A percentile compares a stretch with the other conserved stretches of the same genome.
These are phyloP conservation scores for Dioscorea zingiberensis DNA, from an alignment of 106 monocot genomes.

Conservation along the genomic window DNA sequence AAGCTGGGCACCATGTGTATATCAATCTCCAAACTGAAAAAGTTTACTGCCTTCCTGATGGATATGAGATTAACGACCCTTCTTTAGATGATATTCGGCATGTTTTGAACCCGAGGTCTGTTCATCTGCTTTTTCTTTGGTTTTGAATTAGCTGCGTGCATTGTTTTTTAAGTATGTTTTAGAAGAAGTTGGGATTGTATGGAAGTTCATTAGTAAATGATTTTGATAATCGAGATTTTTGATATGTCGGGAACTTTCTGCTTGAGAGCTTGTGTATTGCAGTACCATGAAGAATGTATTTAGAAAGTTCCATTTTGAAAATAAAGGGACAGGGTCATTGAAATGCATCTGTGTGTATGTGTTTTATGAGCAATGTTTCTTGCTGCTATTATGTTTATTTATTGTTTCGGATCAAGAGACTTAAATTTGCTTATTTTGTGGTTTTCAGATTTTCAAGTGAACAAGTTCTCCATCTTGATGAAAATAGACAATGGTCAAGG, in stretches of 20 bases:
- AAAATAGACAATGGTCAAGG: slow-evolving; percentile 95
- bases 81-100: slow-evolving; percentile 98
- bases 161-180: not conserved
- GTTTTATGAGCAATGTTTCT: no score
- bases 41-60: slow-evolving; percentile 99
- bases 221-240: no score
- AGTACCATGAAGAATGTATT: no score
- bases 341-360: no score
- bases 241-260: no score
- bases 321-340: no score
- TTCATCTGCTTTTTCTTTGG: slow-evolving; percentile 3
- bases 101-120: slow-evolving; percentile 93
- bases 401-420: not conserved
- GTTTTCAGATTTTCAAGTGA: slow-evolving; percentile 55
- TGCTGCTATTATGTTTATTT: no score
- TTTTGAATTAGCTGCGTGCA: not conserved
- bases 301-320: no score
- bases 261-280: no score
- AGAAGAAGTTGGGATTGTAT: no score
- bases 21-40: slow-evolving; percentile 97
- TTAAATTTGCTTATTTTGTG: not conserved
- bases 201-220: no score
- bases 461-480: slow-evolving; percentile 83
- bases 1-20: slow-evolving; percentile 97
- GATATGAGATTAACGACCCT: slow-evolving; percentile 97